Evolutionary conservation across 306 rosid genomes (phyloP).

Genomic region (Rubus parviflorus): DNA sequence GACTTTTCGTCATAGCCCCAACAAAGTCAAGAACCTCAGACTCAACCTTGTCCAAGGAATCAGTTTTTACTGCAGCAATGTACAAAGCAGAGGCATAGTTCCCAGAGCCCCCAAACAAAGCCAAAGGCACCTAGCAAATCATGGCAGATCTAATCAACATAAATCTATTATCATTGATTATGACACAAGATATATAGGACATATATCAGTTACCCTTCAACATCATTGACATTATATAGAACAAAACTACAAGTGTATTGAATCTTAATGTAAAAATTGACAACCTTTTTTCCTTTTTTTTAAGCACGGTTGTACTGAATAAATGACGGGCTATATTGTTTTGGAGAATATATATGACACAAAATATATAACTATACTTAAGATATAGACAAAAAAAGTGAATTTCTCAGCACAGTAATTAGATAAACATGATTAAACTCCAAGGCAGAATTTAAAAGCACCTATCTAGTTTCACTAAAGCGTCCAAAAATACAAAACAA

Average conservation of each 20-base stretch:
- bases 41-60: slow-evolving; percentile 72
- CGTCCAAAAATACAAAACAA: neutral
- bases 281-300: neutral
- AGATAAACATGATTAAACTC: neutral
- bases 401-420: neutral
- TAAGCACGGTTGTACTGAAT: neutral
- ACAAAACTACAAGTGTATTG: too few relatives aligned
- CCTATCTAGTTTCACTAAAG: neutral
- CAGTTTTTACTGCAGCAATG: slow-evolving; percentile 67
- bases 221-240: neutral
- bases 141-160: slow-evolving; percentile 9
- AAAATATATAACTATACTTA: too few relatives aligned
- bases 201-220: neutral
- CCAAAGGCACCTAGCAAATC: slow-evolving; percentile 68
- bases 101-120: slow-evolving; percentile 88
- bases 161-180: neutral
- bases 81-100: slow-evolving; percentile 94
- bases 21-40: slow-evolving; percentile 62
- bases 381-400: neutral
- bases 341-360: too few relatives aligned
- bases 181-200: neutral
- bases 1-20: slow-evolving; percentile 58
- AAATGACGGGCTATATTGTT: neutral
- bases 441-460: neutral
- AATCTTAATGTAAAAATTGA: neutral